phyloP scores from a whole-genome alignment of 2,329 filamentous ascomycete species.

The Alternaria gansuensis region DNA sequence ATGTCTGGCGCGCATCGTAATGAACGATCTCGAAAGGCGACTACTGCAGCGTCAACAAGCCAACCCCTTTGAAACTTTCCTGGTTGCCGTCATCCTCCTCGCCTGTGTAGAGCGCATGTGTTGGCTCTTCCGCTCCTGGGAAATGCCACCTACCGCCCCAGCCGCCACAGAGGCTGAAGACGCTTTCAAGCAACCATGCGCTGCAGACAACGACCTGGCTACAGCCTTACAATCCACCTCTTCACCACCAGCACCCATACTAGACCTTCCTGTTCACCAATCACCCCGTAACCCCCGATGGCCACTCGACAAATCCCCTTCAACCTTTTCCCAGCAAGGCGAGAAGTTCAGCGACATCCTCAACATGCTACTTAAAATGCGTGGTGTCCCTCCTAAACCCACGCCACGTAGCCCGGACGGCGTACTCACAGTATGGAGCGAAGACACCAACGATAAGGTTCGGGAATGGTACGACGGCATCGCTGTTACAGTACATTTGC shows the following conservation, averaged over 20 bases:
- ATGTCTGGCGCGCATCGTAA: slow-evolving; percentile 62
- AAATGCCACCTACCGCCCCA: slow-evolving; percentile 33
- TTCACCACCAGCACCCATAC: slow-evolving; percentile 12
- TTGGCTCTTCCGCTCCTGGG: slow-evolving; percentile 65
- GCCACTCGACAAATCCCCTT: slow-evolving; percentile 64
- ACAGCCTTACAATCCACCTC: slow-evolving; percentile 35
- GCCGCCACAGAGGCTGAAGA: slow-evolving; percentile 9
- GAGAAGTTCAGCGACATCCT: slow-evolving; percentile 67
- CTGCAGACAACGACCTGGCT: slow-evolving; percentile 34
- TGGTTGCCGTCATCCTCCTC: slow-evolving; percentile 67
- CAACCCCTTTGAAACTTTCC: slow-evolving; percentile 66
- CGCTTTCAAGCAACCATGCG: slow-evolving; percentile 8
- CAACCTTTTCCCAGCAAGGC: slow-evolving; percentile 63
- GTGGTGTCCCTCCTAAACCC: slow-evolving; percentile 57
- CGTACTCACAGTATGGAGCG: slow-evolving; percentile 47
- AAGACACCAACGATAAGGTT: slow-evolving; percentile 44
- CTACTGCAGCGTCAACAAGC: slow-evolving; percentile 66
- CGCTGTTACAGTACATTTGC: slow-evolving; percentile 35
- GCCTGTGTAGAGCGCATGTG: slow-evolving; percentile 68
- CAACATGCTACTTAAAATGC: slow-evolving; percentile 67
- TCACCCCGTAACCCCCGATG: slow-evolving; percentile 51
- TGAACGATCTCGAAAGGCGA: slow-evolving; percentile 69
- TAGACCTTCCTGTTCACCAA: slow-evolving; percentile 17
- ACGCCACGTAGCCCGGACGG: slow-evolving; percentile 44
- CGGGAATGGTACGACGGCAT: slow-evolving; percentile 51